Evolutionary conservation across 2,329 filamentous ascomycete genomes (phyloP).

Genomic region (Nothophaeocryptopus gaeumannii): DNA sequence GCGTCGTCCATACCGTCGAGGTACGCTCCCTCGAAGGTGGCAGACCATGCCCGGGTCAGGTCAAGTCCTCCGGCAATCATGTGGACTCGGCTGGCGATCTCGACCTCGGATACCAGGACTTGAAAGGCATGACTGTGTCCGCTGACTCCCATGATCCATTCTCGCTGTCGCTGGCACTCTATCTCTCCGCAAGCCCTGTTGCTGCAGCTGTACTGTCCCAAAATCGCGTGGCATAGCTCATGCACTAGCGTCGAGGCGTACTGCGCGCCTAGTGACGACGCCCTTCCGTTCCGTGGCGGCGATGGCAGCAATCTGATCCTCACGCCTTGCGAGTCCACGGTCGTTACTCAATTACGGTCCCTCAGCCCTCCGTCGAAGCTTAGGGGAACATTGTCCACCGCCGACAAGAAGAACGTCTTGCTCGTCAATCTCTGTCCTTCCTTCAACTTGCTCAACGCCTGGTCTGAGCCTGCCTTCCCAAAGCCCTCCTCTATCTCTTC

Average conservation of each 20-base stretch:
- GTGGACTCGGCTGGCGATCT: background rate
- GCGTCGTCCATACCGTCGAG: background rate
- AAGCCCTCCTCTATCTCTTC: too few species aligned
- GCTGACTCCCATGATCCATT: background rate
- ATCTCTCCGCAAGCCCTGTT: background rate
- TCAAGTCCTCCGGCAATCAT: background rate
- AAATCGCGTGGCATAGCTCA: constrained; percentile 1
- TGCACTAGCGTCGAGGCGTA: background rate
- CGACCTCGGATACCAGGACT: background rate
- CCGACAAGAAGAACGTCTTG: too few species aligned
- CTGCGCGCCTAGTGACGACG: too few species aligned
- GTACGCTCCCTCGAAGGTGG: background rate
- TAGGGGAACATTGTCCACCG: too few species aligned
- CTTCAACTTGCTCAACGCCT: too few species aligned
- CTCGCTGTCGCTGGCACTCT: background rate
- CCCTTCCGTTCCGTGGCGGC: too few species aligned
- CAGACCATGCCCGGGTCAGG: background rate
- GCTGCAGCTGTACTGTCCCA: background rate
- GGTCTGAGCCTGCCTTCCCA: too few species aligned
- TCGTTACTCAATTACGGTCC: too few species aligned
- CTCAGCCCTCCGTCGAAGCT: too few species aligned
- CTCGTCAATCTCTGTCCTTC: too few species aligned
- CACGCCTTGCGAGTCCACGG: too few species aligned
- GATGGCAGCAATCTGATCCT: too few species aligned
- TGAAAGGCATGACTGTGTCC: background rate